Evolutionary conservation across 306 rosid species (phyloP), one percentile per base, ranked within the genome.

Genomic region (Cyamopsis tetragonoloba): DNA sequence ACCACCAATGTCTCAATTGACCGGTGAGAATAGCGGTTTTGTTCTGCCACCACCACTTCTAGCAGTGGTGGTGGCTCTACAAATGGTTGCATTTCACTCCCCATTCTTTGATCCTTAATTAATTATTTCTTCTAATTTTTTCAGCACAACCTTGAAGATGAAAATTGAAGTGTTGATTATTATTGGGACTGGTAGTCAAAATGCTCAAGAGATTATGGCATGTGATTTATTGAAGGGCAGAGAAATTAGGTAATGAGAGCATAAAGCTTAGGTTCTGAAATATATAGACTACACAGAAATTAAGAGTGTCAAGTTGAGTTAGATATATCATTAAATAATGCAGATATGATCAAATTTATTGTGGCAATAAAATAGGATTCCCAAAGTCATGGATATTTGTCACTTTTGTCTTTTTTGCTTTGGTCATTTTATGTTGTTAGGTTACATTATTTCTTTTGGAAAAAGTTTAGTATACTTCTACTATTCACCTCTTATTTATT

Each of bases 1-100:
- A 89, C 87, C 80, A 80, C 87, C 10, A 92, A 87, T 1, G 95
- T 89, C 77, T 89, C 89, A 44, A 92, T 80, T 14, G 98, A 92
- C 18, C 76, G 70, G 7, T 71, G 85, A 23, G 91, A 66, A 66
- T 79, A 82, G 6, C 71, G 83, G 22, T 30, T 67, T 3, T 84
- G 68, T 35, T 84, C 90, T 3, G 32, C 56, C 31, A 15, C 72
- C 24, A 27, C 35, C 31, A 15, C 72, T 30, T 34, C 35, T 1
- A 79, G 73, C 4, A 86, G 81, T 1, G 81, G 73, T 5, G 88
- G 81, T 62, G 88, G 8, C 41, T 62, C 85, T 19, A 62, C 57
- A 51, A 46, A 49, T 6, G 88, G 83, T 2, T 66, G 82, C 79
- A 78, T 70, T 61, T 79, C 83, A 27, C 79, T 61, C 27, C 80